Base-by-base conservation (phyloP, 768 basidiomycete species). In the Ephemerocybe angulata region DNA sequence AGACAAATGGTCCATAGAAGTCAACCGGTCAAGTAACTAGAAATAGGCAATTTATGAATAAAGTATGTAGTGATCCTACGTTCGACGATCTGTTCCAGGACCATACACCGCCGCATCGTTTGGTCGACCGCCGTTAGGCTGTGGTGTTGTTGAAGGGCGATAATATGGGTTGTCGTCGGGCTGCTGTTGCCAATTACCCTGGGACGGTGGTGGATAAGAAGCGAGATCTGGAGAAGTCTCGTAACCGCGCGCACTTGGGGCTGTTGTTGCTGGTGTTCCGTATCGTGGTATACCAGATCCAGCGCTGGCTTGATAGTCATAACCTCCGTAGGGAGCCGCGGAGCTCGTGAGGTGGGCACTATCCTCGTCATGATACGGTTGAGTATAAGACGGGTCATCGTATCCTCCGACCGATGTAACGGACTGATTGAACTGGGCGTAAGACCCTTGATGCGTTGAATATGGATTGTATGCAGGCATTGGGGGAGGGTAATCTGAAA, bases 381-480 rank as follows among this genome's bases (percentile, higher is more conserved):
- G 76, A 31, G 70, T 66, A 19, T 74, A 71, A 40, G 67, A 70
- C 15, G 60, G 54, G 27, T 72, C 66, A 19, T 83, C 77, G 58
- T 85, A 84, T 44, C 81, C 76, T 4, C 70, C 74, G 46, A 89
- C 73, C 35, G 81, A 77, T 44, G 77, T 68, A 38, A 80, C 68
- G 11, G 88, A 89, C 25, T 76, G 73, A 61, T 85, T 84, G 72
- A 80, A 86, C 40, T 79, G 81, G 38, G 76, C 67, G 56, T 80
- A 79, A 15, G 75, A 69, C 50, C 74, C 76, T 62, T 85, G 84
- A 28, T 83, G 76, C 21, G 73, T 67, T 44, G 82, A 77, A 63
- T 86, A 85, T n/a, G 83, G 82, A 56, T 81, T 84, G 72, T 88
- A 90, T 13, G 83, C 79, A 28, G 89, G 89, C 88, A 92, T 91